Percentiles rank a stretch among this genome's conserved stretches.
Conservation (phyloP, 148 eudicot genomes). For the Polygonum aviculare region DNA sequence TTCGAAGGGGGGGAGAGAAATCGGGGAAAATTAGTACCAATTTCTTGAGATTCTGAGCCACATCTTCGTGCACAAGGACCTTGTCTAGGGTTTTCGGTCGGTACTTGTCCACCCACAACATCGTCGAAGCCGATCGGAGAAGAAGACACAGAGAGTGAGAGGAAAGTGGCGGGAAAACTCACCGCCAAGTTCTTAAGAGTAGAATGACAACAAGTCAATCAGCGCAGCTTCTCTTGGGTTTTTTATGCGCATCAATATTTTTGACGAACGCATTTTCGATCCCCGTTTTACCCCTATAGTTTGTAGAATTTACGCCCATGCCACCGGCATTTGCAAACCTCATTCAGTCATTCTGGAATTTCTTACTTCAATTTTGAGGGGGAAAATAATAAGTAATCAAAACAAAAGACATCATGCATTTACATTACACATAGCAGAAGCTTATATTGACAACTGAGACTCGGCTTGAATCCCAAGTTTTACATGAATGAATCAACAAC, state of each 20-base stretch:
- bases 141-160: background rate
- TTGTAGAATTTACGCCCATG: background rate
- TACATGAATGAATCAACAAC: background rate
- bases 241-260: background rate
- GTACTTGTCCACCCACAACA: slow-evolving; percentile 98
- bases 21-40: slow-evolving; percentile 30
- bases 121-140: slow-evolving; percentile 16
- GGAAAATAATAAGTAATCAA: no score
- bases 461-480: background rate
- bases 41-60: slow-evolving; percentile 83
- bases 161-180: slow-evolving; percentile 7
- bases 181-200: background rate
- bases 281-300: background rate
- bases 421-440: background rate
- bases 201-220: background rate
- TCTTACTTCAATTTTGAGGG: no score
- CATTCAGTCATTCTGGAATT: background rate
- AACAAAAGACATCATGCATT: no score
- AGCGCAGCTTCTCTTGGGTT: background rate
- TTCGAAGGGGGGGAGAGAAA: background rate
- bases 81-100: slow-evolving; percentile 96
- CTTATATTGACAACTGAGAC: background rate
- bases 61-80: slow-evolving; percentile 64
- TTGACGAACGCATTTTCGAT: background rate
- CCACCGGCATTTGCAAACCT: background rate